A percentile compares a stretch with the other conserved stretches of the same genome.
Evolutionary conservation across 2,329 filamentous ascomycete genomes (phyloP).

Genomic region (Fusarium kyushuense): DNA sequence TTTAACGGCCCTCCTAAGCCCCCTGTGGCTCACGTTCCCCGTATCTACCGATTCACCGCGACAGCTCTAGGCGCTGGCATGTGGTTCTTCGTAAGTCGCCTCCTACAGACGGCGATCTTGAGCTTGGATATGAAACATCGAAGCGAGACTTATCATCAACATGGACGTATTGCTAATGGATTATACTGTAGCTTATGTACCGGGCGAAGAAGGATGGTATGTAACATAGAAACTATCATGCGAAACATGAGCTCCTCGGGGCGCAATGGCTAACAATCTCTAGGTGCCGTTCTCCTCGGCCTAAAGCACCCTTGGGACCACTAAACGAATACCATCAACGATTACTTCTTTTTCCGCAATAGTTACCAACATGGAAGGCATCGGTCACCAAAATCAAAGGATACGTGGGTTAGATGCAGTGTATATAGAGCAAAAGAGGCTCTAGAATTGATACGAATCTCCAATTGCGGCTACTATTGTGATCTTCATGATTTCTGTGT

Average conservation of each 20-base stretch:
- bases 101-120: background rate
- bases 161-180: constrained; percentile 25
- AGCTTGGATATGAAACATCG: background rate
- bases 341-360: constrained; percentile 28
- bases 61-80: constrained; percentile 93
- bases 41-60: constrained; percentile 84
- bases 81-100: constrained; percentile 93
- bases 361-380: constrained; percentile 22
- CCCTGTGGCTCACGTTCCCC: constrained; percentile 63
- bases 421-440: constrained; percentile 42
- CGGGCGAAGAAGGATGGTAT: constrained; percentile 93
- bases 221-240: constrained; percentile 21
- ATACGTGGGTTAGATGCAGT: constrained; percentile 18
- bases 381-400: constrained; percentile 11
- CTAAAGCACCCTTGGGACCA: constrained; percentile 98
- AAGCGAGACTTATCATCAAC: constrained; percentile 1
- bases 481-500: background rate
- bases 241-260: background rate
- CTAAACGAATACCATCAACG: constrained; percentile 59
- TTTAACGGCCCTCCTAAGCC: constrained; percentile 55
- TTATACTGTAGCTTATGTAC: constrained; percentile 81
- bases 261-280: constrained; percentile 26
- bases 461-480: background rate
- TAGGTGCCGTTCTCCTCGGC: constrained; percentile 82
- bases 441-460: constrained; percentile 30